Evolutionary conservation across 257 asterid species (phyloP).

Genomic region (Nicotiana paniculata): DNA sequence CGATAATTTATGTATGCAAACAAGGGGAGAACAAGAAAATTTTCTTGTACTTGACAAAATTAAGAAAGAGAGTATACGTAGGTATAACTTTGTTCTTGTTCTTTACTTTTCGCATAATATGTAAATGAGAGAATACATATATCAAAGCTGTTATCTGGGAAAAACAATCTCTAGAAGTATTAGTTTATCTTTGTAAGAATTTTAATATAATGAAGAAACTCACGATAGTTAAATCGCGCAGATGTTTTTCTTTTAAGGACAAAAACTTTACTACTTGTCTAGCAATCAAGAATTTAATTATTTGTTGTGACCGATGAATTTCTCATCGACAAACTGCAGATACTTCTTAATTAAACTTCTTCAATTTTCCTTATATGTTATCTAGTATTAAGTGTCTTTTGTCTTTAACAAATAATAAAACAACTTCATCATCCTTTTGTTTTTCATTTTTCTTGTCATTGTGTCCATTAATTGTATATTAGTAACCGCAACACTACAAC

Average conservation of each 20-base stretch:
- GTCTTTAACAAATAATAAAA: not conserved
- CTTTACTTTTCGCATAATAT: not conserved
- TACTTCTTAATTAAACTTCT: not conserved
- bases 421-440: no score
- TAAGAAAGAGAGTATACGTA: no score
- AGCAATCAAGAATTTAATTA: not conserved
- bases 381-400: not conserved
- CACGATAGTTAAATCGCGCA: not conserved
- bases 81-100: not conserved
- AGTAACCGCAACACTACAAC: not conserved
- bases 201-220: not conserved
- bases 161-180: not conserved
- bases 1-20: no score
- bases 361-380: not conserved
- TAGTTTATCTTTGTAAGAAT: not conserved
- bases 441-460: not conserved
- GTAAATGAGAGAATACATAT: not conserved
- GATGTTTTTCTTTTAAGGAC: no score
- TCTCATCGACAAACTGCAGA: not conserved
- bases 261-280: no score
- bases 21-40: no score
- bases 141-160: not conserved
- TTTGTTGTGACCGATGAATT: not conserved
- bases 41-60: not conserved
- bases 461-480: not conserved